These are phyloP conservation scores for Pilasporangium apinafurcum DNA, from an alignment of 352 stramenopile genomes.

Conservation along the genomic window DNA sequence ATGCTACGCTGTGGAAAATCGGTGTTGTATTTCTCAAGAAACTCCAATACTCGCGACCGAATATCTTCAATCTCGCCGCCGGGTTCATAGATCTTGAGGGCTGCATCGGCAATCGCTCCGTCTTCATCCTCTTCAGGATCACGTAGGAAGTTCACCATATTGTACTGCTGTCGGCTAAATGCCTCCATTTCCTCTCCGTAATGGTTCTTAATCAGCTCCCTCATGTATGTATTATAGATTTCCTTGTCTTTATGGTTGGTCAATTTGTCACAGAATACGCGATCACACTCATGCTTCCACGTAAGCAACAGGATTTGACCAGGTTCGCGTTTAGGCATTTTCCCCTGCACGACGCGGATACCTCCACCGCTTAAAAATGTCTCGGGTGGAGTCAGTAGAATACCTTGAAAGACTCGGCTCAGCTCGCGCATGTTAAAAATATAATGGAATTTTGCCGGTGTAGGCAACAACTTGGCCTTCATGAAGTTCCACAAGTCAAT, in stretches of 20 bases:
- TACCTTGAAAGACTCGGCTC: conserved; percentile 96
- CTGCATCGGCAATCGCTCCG: conserved; percentile 90
- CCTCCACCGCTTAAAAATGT: conserved; percentile 91
- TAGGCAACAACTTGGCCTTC: conserved; percentile 97
- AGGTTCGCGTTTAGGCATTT: conserved; percentile 86
- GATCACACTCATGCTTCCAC: conserved; percentile 98
- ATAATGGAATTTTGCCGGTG: conserved; percentile 98
- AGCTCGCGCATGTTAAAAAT: conserved; percentile 99
- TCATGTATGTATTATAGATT: conserved; percentile 90
- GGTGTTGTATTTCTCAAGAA: conserved; percentile 97
- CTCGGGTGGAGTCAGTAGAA: conserved; percentile 94
- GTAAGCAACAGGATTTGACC: conserved; percentile 91
- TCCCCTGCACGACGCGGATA: conserved; percentile 77
- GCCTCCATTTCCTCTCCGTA: conserved; percentile 87
- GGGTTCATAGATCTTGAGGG: conserved; percentile 97
- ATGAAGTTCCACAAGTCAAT: conserved; percentile 97
- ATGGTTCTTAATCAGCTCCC: conserved; percentile 85
- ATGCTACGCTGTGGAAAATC: conserved; percentile 95
- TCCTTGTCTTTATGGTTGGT: conserved; percentile 97
- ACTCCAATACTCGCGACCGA: conserved; percentile 89
- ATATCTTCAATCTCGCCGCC: conserved; percentile 92
- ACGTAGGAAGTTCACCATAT: conserved; percentile 97
- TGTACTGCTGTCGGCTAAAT: conserved; percentile 69
- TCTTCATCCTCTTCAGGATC: conserved; percentile 97
- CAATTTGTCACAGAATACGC: conserved; percentile 98